These are phyloP conservation scores for Penicillium tannophilum DNA, from an alignment of 495 filamentous ascomycete species.

Conservation along the genomic window DNA sequence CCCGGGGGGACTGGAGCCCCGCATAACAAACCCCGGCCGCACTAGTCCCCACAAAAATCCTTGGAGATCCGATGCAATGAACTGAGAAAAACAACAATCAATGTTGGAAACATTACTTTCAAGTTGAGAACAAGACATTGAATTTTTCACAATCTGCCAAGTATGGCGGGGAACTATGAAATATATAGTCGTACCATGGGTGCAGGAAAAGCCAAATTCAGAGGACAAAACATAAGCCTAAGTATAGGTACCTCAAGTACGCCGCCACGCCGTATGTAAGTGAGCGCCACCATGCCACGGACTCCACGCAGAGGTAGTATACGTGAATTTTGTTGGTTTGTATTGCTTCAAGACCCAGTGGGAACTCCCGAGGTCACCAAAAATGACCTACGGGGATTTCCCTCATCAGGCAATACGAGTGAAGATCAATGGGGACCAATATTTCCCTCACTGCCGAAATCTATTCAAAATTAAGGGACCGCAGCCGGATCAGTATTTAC, in stretches of 20 bases:
- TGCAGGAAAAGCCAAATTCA: no score
- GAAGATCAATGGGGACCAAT: neutral
- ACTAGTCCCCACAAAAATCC: neutral
- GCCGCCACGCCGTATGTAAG: neutral
- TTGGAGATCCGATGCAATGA: neutral
- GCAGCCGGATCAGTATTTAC: neutral
- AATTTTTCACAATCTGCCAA: neutral
- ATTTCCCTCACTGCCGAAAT: neutral
- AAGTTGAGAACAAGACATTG: neutral
- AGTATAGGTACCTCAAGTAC: no score
- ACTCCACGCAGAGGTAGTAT: neutral
- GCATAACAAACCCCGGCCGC: constrained; percentile 4
- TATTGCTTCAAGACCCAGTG: neutral
- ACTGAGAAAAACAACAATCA: neutral
- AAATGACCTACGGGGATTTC: neutral
- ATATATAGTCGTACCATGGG: neutral
- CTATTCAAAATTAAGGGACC: neutral
- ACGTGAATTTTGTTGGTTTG: neutral
- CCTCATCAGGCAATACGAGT: neutral
- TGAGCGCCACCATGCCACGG: neutral
- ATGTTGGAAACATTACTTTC: no score
- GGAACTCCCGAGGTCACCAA: neutral
- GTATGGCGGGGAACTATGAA: neutral
- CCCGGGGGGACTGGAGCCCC: neutral
- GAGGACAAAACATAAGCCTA: no score